Conservation (phyloP, 257 asterid species). For the Anisodus acutangulus region DNA sequence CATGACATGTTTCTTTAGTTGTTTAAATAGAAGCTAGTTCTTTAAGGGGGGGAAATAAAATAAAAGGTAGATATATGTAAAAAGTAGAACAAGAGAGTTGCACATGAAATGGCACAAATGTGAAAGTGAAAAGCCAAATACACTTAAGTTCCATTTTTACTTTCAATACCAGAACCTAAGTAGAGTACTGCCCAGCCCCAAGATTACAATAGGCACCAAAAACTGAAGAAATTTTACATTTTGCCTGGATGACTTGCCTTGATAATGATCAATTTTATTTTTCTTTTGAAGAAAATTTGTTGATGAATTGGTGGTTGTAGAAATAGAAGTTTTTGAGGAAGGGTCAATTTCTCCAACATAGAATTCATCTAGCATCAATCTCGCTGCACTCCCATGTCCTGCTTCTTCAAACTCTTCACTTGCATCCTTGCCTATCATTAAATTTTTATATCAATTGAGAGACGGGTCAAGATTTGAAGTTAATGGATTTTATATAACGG, state of each 20-base stretch:
- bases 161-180: conserved; percentile 16
- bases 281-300: background rate
- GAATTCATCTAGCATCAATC: conserved; percentile 79
- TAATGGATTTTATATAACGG: background rate
- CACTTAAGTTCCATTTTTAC: no score
- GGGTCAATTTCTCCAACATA: conserved; percentile 66
- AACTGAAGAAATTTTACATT: conserved; percentile 40
- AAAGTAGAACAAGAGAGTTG: no score
- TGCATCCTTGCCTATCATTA: conserved; percentile 61
- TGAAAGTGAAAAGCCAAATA: background rate
- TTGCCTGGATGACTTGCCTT: conserved; percentile 29
- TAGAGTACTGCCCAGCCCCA: conserved; percentile 43
- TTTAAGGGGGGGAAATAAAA: no score
- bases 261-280: background rate
- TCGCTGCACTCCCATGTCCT: conserved; percentile 83
- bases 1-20: no score
- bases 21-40: no score
- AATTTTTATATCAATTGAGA: background rate
- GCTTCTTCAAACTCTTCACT: conserved; percentile 78
- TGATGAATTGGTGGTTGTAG: background rate
- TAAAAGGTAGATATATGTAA: no score
- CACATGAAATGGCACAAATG: background rate
- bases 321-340: conserved; percentile 26
- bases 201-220: conserved; percentile 43
- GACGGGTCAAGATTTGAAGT: background rate